Evolutionary conservation across 805 yeast genomes (phyloP).

Genomic region (Deakozyma indianensis): DNA sequence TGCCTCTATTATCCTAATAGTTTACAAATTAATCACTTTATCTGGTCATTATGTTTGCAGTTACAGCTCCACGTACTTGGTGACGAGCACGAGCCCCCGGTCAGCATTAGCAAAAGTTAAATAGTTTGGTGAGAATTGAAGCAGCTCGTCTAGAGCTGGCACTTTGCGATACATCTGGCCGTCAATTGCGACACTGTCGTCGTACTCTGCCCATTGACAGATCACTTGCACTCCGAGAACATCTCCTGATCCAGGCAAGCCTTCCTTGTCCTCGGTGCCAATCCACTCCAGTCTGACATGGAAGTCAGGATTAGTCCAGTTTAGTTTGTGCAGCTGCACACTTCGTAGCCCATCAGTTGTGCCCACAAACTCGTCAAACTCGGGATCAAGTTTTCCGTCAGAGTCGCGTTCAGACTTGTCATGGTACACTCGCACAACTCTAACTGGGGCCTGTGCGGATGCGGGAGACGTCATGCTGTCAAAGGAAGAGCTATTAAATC

Average conservation of each 20-base stretch:
- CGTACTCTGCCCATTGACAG: conserved; percentile 73
- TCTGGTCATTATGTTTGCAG: neutral
- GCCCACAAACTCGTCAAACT: conserved; percentile 32
- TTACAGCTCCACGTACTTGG: conserved; percentile 32
- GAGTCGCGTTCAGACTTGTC: conserved; percentile 11
- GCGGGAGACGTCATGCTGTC: conserved; percentile 15
- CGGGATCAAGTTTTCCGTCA: conserved; percentile 3
- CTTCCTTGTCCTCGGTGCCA: conserved; percentile 16
- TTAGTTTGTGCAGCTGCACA: conserved; percentile 48
- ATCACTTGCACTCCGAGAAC: conserved; percentile 30
- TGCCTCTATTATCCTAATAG: too few species aligned
- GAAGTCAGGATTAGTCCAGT: conserved; percentile 38
- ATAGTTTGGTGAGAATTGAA: conserved; percentile 51
- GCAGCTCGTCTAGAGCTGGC: conserved; percentile 60
- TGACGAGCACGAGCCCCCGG: conserved; percentile 54
- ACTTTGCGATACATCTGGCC: conserved; percentile 30
- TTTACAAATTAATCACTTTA: too few species aligned
- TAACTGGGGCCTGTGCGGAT: conserved; percentile 42
- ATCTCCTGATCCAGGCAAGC: neutral
- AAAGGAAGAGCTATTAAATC: conserved; percentile 38
- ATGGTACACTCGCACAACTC: conserved; percentile 39
- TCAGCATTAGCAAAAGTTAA: conserved; percentile 47
- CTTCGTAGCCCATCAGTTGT: conserved; percentile 48
- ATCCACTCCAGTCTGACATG: conserved; percentile 66
- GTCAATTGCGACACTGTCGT: conserved; percentile 24